Conservation (phyloP, 2,329 filamentous ascomycete species). For the Lachnum nothofagi region DNA sequence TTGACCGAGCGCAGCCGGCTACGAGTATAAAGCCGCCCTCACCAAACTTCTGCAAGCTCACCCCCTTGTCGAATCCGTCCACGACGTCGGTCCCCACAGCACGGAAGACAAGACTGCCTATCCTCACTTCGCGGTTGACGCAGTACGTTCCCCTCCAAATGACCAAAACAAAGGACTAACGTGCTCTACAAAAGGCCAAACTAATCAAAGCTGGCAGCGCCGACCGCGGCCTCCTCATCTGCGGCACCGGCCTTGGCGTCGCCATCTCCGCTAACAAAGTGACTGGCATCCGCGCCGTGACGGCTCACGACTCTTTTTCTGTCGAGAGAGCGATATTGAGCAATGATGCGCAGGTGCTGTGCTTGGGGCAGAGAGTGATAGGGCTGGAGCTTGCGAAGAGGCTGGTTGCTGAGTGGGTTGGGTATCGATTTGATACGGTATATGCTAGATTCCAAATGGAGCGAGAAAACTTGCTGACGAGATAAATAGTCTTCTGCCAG, state of each 20-base stretch:
- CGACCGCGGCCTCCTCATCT: slow-evolving; percentile 77
- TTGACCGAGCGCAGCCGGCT: slow-evolving; percentile 41
- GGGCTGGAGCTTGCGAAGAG: slow-evolving; percentile 74
- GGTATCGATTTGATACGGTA: slow-evolving; percentile 68
- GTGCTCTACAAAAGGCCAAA: too few relatives aligned
- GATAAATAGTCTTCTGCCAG: slow-evolving; percentile 15
- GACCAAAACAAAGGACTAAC: too few relatives aligned
- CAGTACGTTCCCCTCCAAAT: too few relatives aligned
- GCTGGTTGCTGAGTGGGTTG: slow-evolving; percentile 75
- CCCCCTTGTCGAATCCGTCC: slow-evolving; percentile 60
- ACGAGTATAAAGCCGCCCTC: slow-evolving; percentile 73
- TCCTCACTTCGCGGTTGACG: slow-evolving; percentile 70
- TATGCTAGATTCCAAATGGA: neutral
- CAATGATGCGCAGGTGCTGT: slow-evolving; percentile 83
- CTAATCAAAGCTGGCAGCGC: slow-evolving; percentile 58
- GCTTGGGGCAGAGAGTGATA: slow-evolving; percentile 78
- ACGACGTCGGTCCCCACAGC: slow-evolving; percentile 66
- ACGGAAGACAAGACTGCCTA: slow-evolving; percentile 73
- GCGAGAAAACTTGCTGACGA: neutral
- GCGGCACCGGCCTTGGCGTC: slow-evolving; percentile 80
- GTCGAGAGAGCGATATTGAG: slow-evolving; percentile 76
- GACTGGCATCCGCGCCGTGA: slow-evolving; percentile 77
- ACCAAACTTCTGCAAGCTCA: slow-evolving; percentile 66
- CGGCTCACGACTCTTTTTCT: slow-evolving; percentile 79
- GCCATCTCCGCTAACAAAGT: slow-evolving; percentile 89